A percentile compares a stretch with the other conserved stretches of the same genome.
Evolutionary conservation across 176 grass and related monocot genomes (phyloP).

Genomic region (Bolboschoenus planiculmis): DNA sequence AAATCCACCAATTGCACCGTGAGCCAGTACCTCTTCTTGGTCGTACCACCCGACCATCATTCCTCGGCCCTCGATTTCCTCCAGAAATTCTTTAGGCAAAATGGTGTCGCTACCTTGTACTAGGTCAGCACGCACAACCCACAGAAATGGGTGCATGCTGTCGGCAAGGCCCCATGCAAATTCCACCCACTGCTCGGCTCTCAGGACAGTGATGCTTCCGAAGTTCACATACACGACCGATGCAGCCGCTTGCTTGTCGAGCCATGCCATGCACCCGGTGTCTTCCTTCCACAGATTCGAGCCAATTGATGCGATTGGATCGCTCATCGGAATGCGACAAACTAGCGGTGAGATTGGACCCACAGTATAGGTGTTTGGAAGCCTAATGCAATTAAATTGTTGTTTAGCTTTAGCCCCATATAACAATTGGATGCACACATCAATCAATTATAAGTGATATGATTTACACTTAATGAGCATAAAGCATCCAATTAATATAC

Average conservation of each 20-base stretch:
- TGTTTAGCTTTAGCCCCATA: neutral
- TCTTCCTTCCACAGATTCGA: conserved; percentile 2
- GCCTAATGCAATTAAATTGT: neutral
- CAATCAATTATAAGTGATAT: neutral
- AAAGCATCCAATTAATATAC: neutral
- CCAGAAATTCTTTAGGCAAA: neutral
- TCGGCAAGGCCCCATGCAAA: neutral
- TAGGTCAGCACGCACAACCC: neutral
- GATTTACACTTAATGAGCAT: neutral
- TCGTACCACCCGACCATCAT: neutral
- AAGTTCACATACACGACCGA: conserved; percentile 17
- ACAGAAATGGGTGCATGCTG: neutral
- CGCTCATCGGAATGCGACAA: neutral
- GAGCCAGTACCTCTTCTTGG: conserved; percentile 5
- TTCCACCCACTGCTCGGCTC: neutral
- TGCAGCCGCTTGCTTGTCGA: neutral
- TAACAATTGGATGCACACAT: neutral
- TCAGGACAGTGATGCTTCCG: neutral
- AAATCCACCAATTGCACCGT: neutral
- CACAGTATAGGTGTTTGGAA: conserved; percentile 4
- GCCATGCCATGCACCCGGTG: neutral
- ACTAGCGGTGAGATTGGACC: conserved; percentile 14
- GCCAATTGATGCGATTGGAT: neutral
- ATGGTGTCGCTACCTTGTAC: neutral
- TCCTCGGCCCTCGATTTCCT: neutral